Evolutionary conservation across 2,329 filamentous ascomycete genomes (phyloP).

Genomic region (Colletotrichum camelliae): DNA sequence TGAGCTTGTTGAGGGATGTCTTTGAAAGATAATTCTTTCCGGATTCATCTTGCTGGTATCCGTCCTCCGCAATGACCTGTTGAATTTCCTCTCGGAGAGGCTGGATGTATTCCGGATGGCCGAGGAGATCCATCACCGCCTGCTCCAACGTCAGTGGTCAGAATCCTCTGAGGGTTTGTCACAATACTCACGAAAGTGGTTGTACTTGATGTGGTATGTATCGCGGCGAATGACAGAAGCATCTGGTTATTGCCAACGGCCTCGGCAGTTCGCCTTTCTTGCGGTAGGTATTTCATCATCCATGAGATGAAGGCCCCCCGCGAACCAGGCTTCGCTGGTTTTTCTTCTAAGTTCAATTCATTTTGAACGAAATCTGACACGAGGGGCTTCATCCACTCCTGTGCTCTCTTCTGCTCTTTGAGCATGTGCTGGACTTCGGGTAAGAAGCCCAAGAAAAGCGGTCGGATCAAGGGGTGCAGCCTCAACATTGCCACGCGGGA

Average conservation of each 20-base stretch:
- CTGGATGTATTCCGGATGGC: slow-evolving; percentile 42
- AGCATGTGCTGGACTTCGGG: slow-evolving; percentile 1
- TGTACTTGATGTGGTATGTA: slow-evolving; percentile 44
- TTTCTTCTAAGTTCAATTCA: neutral
- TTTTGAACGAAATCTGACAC: neutral
- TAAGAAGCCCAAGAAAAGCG: neutral
- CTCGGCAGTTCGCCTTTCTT: neutral
- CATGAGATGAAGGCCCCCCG: slow-evolving; percentile 39
- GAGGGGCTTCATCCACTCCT: slow-evolving; percentile 6
- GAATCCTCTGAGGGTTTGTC: neutral
- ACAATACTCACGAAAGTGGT: slow-evolving; percentile 27
- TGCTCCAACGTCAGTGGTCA: slow-evolving; percentile 19
- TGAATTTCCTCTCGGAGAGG: slow-evolving; percentile 48
- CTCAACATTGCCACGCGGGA: neutral
- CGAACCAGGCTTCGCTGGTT: slow-evolving; percentile 35
- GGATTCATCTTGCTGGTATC: slow-evolving; percentile 24
- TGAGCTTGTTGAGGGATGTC: slow-evolving; percentile 39
- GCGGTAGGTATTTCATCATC: slow-evolving; percentile 39
- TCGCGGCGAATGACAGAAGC: slow-evolving; percentile 33
- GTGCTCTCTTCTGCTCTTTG: neutral
- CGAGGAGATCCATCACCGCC: slow-evolving; percentile 42
- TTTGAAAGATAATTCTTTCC: slow-evolving; percentile 26
- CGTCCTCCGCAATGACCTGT: slow-evolving; percentile 36
- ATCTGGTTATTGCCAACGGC: slow-evolving; percentile 3
- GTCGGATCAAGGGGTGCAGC: neutral